A percentile compares a stretch with the other conserved stretches of the same genome.
phyloP scores from a whole-genome alignment of 2,329 filamentous ascomycete species.

The Sclerotinia minor region DNA sequence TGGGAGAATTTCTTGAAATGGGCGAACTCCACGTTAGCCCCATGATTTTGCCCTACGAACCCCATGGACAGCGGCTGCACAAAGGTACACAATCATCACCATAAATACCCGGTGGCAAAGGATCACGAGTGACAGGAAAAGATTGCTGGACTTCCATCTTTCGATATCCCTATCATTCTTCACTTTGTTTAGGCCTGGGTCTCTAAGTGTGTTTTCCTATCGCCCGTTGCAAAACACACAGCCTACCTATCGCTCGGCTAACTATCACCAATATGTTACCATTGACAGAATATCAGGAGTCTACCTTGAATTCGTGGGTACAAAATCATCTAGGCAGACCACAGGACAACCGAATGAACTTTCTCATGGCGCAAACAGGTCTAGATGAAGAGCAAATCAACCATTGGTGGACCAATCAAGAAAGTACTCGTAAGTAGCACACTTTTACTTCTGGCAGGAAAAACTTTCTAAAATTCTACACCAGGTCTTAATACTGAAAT shows the following conservation, averaged over 20 bases:
- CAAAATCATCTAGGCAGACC: slow-evolving; percentile 25
- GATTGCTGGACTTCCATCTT: background rate
- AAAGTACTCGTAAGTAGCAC: slow-evolving; percentile 18
- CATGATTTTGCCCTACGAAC: slow-evolving; percentile 25
- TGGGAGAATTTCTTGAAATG: background rate
- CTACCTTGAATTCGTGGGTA: slow-evolving; percentile 29
- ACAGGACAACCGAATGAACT: slow-evolving; percentile 23
- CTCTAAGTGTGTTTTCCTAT: slow-evolving; percentile 3
- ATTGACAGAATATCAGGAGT: slow-evolving; percentile 29
- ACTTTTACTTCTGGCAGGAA: background rate
- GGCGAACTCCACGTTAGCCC: slow-evolving; percentile 27
- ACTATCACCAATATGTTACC: slow-evolving; percentile 23
- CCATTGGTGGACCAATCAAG: slow-evolving; percentile 28
- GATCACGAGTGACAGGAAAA: background rate
- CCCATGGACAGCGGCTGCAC: background rate
- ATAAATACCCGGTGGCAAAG: slow-evolving; percentile 7
- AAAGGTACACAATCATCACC: background rate
- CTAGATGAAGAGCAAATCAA: slow-evolving; percentile 31
- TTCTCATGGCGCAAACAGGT: slow-evolving; percentile 28
- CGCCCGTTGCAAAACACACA: background rate
- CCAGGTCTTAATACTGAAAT: background rate
- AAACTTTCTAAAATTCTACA: background rate
- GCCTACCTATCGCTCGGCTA: background rate
- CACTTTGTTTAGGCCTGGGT: background rate
- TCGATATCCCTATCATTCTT: background rate